These are phyloP conservation scores for Hyphodiscus hymeniophilus DNA, from an alignment of 495 filamentous ascomycete species.

Conservation along the genomic window DNA sequence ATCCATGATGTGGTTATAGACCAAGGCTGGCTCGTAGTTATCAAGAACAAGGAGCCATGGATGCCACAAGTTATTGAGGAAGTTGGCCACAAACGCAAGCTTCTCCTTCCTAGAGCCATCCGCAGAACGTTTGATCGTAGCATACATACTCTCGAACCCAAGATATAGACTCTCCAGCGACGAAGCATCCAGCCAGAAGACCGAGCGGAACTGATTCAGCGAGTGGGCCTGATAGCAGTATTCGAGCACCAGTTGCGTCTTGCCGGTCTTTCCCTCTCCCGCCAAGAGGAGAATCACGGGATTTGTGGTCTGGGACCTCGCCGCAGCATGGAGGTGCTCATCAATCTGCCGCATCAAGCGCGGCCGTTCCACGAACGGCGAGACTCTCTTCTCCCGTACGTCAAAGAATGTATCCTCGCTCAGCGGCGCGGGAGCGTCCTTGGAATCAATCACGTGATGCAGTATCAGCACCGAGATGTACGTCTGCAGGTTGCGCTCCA, in stretches of 20 bases:
- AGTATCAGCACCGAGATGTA: slow-evolving; percentile 17
- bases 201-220: slow-evolving; percentile 7
- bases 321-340: slow-evolving; percentile 5
- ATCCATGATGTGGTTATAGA: slow-evolving; percentile 15
- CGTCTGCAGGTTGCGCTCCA: slow-evolving; percentile 14
- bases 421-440: background rate
- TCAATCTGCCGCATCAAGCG: slow-evolving; percentile 11
- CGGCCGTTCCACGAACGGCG: slow-evolving; percentile 10
- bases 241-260: slow-evolving; percentile 14
- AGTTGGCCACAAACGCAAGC: slow-evolving; percentile 8
- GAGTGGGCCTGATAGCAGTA: slow-evolving; percentile 7
- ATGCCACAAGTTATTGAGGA: slow-evolving; percentile 14
- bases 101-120: slow-evolving; percentile 15
- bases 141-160: slow-evolving; percentile 16
- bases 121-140: slow-evolving; percentile 4
- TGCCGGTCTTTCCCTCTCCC: slow-evolving; percentile 10
- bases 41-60: slow-evolving; percentile 17
- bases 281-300: slow-evolving; percentile 10
- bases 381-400: slow-evolving; percentile 10
- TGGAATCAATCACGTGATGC: slow-evolving; percentile 17
- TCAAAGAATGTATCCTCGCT: slow-evolving; percentile 11
- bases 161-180: slow-evolving; percentile 9
- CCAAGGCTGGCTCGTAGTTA: slow-evolving; percentile 5
- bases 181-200: slow-evolving; percentile 17
- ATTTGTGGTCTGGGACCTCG: slow-evolving; percentile 1